Conservation (phyloP, 2,329 filamentous ascomycete genomes). For the Paecilomyces formosus region DNA sequence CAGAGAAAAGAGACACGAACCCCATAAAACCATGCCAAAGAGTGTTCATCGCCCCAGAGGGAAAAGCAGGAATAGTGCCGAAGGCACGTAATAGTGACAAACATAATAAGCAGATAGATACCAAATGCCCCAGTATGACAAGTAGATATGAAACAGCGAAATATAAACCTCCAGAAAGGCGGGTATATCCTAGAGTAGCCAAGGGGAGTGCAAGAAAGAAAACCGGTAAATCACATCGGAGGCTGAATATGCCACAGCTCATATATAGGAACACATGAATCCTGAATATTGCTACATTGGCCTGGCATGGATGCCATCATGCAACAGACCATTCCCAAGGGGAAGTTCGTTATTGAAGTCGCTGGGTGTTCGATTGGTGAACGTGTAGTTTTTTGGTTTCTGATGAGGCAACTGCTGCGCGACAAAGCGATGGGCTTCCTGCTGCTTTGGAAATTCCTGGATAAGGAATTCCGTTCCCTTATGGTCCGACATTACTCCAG, state of each 20-base stretch:
- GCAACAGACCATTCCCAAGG: not conserved
- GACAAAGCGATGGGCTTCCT: slow-evolving; percentile 33
- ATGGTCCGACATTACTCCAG: slow-evolving; percentile 16
- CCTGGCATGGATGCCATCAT: not conserved
- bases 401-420: slow-evolving; percentile 35
- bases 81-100: not conserved
- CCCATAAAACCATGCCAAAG: not conserved
- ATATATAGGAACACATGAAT: not conserved
- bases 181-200: not conserved
- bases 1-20: not conserved
- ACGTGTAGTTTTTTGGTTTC: slow-evolving; percentile 36
- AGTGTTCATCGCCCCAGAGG: not conserved
- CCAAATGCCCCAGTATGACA: not conserved
- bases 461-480: slow-evolving; percentile 36
- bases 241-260: not conserved
- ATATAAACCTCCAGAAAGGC: not conserved
- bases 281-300: not conserved
- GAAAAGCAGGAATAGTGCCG: not conserved
- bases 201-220: not conserved
- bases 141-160: not conserved
- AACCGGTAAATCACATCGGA: not conserved
- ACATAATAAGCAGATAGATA: not conserved
- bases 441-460: slow-evolving; percentile 38
- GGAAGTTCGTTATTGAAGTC: slow-evolving; percentile 18
- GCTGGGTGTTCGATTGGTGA: slow-evolving; percentile 35